Evolutionary conservation across 345 rosid genomes (phyloP).

Genomic region (Toxicodendron radicans): DNA sequence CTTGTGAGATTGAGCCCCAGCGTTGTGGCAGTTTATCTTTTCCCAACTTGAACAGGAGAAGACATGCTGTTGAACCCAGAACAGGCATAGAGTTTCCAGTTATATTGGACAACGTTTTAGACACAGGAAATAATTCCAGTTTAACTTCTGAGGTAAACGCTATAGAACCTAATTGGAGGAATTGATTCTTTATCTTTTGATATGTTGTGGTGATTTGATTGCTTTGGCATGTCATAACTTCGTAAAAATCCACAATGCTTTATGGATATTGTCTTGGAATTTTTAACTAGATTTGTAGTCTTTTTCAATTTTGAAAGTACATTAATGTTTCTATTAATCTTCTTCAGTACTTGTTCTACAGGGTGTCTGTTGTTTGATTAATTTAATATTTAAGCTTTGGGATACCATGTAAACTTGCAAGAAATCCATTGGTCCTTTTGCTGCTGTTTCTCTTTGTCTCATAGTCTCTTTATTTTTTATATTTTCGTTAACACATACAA

Average conservation of each 20-base stretch:
- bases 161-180: too few relatives aligned
- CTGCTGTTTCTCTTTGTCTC: neutral
- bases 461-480: neutral
- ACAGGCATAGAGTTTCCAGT: slow-evolving; percentile 88
- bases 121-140: slow-evolving; percentile 35
- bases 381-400: neutral
- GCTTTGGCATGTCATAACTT: neutral
- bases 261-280: neutral
- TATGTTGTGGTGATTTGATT: neutral
- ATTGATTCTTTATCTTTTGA: slow-evolving; percentile 7
- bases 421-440: too few relatives aligned
- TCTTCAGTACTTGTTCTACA: neutral
- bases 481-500: neutral
- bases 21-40: slow-evolving; percentile 47
- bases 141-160: slow-evolving; percentile 63
- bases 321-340: neutral
- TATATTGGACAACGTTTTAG: slow-evolving; percentile 40
- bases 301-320: neutral
- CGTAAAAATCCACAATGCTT: neutral
- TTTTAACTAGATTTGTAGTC: neutral
- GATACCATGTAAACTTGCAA: neutral
- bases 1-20: slow-evolving; percentile 51
- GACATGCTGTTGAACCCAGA: slow-evolving; percentile 62
- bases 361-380: neutral
- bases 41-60: slow-evolving; percentile 51